Evolutionary conservation across 2,329 filamentous ascomycete species (phyloP), one percentile per base, ranked within the genome.

Genomic region (Penicillium griseofulvum): DNA sequence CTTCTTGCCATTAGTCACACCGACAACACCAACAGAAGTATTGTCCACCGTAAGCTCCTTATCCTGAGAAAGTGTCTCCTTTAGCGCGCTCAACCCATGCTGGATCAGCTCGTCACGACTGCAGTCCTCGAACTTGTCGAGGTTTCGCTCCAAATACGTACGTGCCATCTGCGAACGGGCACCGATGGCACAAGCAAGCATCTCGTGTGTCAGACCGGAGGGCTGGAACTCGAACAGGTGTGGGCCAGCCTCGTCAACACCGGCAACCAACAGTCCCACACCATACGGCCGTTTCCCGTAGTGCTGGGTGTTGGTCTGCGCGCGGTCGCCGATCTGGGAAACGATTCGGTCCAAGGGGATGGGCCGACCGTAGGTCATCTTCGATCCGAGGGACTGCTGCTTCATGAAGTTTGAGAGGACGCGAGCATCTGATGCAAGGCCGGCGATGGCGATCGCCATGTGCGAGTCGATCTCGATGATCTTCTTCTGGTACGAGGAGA

Each of bases 371-470:
- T 96, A 97, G 55, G 91, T 96, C 68, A 99, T 87, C 75, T 93
- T 91, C 69, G 94, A 93, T 70, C 90, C 89, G 70, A 99, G 90
- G 61, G 91, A 96, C 80, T 97, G 94, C 80, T 96, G 91, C 82
- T 97, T 97, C 93, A 99, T 97, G 82, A 97, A 99, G 85, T 99
- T 99, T 82, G 92, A 97, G 68, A 99, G 91, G 68, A 99, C 94
- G 71, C 94, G 94, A 72, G 93, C 94, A 77, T 99, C 94, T 56
- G 93, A 97, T 65, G 94, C 94, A 60, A 99, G 90, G 68, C 94
- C 94, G 65, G 94, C 94, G 69, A 99, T 95, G 69, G 93, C 91
- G 70, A 99, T 87, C 65, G 92, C 94, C 68, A 94, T 88, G 78
- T 99, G 94, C 69, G 93, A 90, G 77, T 99, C 94, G 78, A 99